Conservation (phyloP, 1,284 basidiomycete genomes). For the Austropuccinia psidii region DNA sequence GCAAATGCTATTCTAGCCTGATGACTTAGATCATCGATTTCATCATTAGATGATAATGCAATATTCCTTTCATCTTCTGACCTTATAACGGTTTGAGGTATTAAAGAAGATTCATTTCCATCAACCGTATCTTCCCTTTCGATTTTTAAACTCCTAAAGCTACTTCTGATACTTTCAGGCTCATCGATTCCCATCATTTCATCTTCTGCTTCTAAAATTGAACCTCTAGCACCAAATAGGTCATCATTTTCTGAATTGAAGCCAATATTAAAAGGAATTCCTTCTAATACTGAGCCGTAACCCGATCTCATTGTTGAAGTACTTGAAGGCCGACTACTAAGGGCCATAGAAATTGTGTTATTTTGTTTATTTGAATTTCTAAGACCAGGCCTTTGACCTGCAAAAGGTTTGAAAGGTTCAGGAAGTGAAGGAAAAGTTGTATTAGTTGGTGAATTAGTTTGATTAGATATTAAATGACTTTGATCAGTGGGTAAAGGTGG, state of each 20-base stretch:
- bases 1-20: too few species aligned
- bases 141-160: too few species aligned
- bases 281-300: constrained; percentile 32
- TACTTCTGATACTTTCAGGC: background rate
- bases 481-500: background rate
- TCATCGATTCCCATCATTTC: background rate
- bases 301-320: constrained; percentile 11
- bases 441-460: too few species aligned
- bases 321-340: background rate
- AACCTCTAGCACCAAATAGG: background rate
- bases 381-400: constrained; percentile 1
- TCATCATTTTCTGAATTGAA: constrained; percentile 5
- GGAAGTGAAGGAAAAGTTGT: background rate
- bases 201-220: background rate
- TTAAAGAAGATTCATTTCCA: too few species aligned
- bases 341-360: background rate
- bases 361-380: background rate
- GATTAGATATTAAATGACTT: too few species aligned
- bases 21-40: too few species aligned
- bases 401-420: constrained; percentile 5
- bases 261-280: constrained; percentile 32
- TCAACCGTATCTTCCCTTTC: too few species aligned
- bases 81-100: too few species aligned
- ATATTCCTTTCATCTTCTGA: too few species aligned
- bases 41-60: too few species aligned